Base-by-base conservation (phyloP, 1,139 yeast genomes). In the Blastobotrys aristatus region DNA sequence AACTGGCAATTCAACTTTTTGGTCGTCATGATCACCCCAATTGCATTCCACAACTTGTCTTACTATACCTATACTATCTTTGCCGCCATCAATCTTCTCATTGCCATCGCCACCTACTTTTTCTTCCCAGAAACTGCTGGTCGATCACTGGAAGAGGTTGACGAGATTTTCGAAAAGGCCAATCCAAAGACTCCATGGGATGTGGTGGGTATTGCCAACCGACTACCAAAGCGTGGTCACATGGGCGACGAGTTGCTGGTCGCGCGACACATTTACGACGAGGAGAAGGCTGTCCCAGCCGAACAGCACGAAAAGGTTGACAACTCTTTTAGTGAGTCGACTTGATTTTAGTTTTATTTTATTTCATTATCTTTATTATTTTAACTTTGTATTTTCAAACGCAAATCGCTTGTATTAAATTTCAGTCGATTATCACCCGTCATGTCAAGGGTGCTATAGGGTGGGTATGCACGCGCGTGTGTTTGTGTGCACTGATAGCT, bases 21-120 rank as follows among this genome's bases (percentile, higher is more conserved):
- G 62, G 77, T 75, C 24, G 78, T 76, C 45, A 71, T 73, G 74
- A 71, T 76, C 55, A 76, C 81, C 13, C 82, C 82, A 1, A 65
- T 75, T 35, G 75, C 74, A 36, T 72, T 77, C 60, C 61, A 60
- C 44, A 66, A 66, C 48, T 72, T 77, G 45, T 63, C 66, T 17
- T 68, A 72, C 61, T 71, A 72, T 53, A 73, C 76, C 30, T 76
- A 75, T 63, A 61, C 68, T 6, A 68, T 72, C 29, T 71, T 67
- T 53, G 65, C 69, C 16, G 69, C 56, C 6, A 65, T 77, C 48
- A 78, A 78, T 53, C 63, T 69, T 27, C 32, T 49, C 29, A 55
- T 56, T 35, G 44, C 54, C 13, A 44, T 56, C 10, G 53, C 52
- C n/a, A 53, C 56, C 14, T 55, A 50, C 44, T 40, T 48, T 39